These are phyloP conservation scores for Ascosphaera pollenicola DNA, from an alignment of 2,329 filamentous ascomycete genomes.

Conservation along the genomic window DNA sequence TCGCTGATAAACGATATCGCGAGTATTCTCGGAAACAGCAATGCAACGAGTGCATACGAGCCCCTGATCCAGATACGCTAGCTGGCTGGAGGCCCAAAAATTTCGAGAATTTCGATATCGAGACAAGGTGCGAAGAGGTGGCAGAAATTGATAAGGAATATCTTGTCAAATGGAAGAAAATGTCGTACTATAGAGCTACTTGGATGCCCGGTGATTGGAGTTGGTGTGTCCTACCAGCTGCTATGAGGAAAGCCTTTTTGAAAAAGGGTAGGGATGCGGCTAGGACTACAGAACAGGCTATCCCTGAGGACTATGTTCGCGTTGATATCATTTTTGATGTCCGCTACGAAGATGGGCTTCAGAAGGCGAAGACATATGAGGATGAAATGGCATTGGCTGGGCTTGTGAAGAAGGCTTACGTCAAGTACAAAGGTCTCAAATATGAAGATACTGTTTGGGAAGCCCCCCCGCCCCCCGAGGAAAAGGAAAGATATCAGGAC, in stretches of 20 bases:
- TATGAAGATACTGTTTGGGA: slow-evolving; percentile 93
- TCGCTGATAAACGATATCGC: slow-evolving; percentile 39
- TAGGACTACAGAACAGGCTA: slow-evolving; percentile 45
- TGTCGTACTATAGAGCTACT: slow-evolving; percentile 58
- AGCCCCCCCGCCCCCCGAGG: slow-evolving; percentile 41
- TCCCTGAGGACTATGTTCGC: slow-evolving; percentile 68
- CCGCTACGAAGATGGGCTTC: slow-evolving; percentile 38
- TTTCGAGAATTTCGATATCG: slow-evolving; percentile 9
- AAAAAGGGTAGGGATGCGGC: slow-evolving; percentile 37
- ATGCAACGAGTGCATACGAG: slow-evolving; percentile 54
- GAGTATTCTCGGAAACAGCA: slow-evolving; percentile 58
- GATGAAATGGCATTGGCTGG: slow-evolving; percentile 49
- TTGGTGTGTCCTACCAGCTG: slow-evolving; percentile 40
- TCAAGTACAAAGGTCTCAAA: slow-evolving; percentile 80
- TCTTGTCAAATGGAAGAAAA: slow-evolving; percentile 64
- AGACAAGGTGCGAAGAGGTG: slow-evolving; percentile 28
- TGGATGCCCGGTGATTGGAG: slow-evolving; percentile 90
- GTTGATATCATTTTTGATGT: slow-evolving; percentile 80
- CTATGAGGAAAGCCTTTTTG: slow-evolving; percentile 53
- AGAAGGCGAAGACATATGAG: slow-evolving; percentile 34
- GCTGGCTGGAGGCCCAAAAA: slow-evolving; percentile 70
- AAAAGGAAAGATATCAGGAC: slow-evolving; percentile 51
- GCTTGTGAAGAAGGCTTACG: slow-evolving; percentile 49
- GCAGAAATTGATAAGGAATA: slow-evolving; percentile 71
- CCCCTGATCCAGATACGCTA: slow-evolving; percentile 49